Conservation (phyloP, 75 land plant species). For the Isoetes taiwanensis region DNA sequence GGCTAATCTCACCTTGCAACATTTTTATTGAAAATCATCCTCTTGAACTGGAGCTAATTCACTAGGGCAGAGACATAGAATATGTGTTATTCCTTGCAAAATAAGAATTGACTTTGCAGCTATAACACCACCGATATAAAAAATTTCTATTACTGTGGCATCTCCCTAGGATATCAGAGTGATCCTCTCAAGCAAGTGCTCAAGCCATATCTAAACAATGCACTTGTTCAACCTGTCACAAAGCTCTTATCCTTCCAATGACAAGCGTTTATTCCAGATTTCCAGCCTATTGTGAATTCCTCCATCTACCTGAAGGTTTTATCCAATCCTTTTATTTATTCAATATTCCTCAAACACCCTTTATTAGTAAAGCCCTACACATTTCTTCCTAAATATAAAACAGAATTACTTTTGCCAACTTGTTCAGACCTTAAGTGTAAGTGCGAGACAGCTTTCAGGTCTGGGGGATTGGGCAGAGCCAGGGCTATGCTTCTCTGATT, state of each 20-base stretch:
- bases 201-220: constrained; percentile 64
- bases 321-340: too few species aligned
- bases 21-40: constrained; percentile 48
- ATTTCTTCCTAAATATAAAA: not conserved
- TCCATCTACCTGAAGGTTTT: constrained; percentile 47
- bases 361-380: not conserved
- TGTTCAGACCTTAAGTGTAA: constrained; percentile 68
- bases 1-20: constrained; percentile 32
- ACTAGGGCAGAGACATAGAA: constrained; percentile 81
- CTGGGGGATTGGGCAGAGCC: constrained; percentile 28
- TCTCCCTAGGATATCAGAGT: constrained; percentile 69
- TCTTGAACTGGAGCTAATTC: constrained; percentile 78
- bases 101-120: constrained; percentile 81
- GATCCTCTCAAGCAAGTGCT: constrained; percentile 90
- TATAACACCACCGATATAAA: constrained; percentile 85
- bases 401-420: constrained; percentile 62
- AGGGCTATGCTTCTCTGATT: constrained; percentile 22
- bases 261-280: constrained; percentile 79
- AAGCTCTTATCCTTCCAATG: constrained; percentile 43
- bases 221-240: too few species aligned
- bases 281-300: constrained; percentile 56
- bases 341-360: constrained; percentile 8
- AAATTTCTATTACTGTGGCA: constrained; percentile 50
- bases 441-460: constrained; percentile 48
- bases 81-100: constrained; percentile 77